Conservation (phyloP, 2,329 filamentous ascomycete genomes). For the Alternaria atra region DNA sequence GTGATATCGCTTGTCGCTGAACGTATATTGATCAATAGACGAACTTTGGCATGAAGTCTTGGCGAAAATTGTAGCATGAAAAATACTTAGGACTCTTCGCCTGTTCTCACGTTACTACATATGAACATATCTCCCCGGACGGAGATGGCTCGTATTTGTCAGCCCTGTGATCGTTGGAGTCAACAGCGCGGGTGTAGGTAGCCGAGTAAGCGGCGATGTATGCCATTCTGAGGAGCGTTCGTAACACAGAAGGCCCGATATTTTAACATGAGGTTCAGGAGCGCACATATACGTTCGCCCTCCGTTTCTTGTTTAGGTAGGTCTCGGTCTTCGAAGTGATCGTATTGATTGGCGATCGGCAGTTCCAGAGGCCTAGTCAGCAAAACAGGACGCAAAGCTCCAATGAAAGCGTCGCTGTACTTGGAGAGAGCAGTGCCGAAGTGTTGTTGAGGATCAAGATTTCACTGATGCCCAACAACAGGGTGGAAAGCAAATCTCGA, state of each 20-base stretch:
- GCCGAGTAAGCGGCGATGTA: not conserved
- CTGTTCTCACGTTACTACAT: not conserved
- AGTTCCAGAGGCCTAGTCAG: not conserved
- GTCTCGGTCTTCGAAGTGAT: not conserved
- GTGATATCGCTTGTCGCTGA: not conserved
- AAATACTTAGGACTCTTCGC: not conserved
- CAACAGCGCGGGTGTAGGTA: no score
- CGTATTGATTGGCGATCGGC: not conserved
- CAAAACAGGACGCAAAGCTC: not conserved
- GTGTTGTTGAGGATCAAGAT: not conserved
- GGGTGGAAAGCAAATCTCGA: not conserved
- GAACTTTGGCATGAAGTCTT: not conserved
- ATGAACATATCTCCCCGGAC: no score
- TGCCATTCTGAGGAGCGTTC: not conserved
- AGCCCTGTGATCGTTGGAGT: not conserved
- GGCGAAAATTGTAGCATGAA: not conserved
- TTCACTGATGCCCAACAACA: not conserved
- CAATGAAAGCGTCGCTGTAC: not conserved
- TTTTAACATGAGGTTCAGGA: not conserved
- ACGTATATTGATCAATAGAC: not conserved
- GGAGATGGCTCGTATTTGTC: not conserved
- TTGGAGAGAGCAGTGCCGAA: not conserved
- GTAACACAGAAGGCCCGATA: not conserved
- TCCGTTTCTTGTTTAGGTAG: not conserved
- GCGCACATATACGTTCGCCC: not conserved